Evolutionary conservation across 2,329 filamentous ascomycete genomes (phyloP).

Genomic region (Tolypocladium inflatum): DNA sequence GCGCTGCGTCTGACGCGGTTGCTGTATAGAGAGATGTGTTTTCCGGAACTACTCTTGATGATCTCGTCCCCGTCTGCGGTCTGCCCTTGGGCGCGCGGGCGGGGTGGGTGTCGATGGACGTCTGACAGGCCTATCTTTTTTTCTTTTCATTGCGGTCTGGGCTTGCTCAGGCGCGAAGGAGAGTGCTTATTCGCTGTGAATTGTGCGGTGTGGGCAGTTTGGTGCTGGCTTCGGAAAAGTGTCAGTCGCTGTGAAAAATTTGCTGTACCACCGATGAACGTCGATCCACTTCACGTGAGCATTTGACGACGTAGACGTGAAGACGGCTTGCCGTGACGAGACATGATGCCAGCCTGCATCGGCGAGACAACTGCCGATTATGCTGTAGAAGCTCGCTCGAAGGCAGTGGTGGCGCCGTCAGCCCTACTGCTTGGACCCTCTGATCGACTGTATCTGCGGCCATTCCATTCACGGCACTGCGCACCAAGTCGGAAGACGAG

Average conservation of each 20-base stretch:
- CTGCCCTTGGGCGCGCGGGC: slow-evolving; percentile 67
- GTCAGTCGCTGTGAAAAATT: not conserved
- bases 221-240: no score
- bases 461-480: not conserved
- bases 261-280: no score
- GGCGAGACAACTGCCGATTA: no score
- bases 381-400: no score
- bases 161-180: slow-evolving; percentile 43
- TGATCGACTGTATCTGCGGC: not conserved
- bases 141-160: slow-evolving; percentile 47
- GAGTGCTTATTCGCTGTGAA: slow-evolving; percentile 14
- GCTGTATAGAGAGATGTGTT: slow-evolving; percentile 66
- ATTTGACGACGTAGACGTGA: no score
- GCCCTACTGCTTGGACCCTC: not conserved
- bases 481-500: not conserved
- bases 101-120: slow-evolving; percentile 79
- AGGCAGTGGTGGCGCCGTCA: not conserved
- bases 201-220: no score
- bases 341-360: not conserved
- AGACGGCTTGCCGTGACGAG: not conserved
- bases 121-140: slow-evolving; percentile 65
- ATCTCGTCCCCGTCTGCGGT: slow-evolving; percentile 72
- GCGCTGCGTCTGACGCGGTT: slow-evolving; percentile 15
- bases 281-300: no score
- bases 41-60: slow-evolving; percentile 48